A percentile compares a stretch with the other conserved stretches of the same genome.
phyloP scores from a whole-genome alignment of 2,329 filamentous ascomycete species.

The Boeremia exigua region DNA sequence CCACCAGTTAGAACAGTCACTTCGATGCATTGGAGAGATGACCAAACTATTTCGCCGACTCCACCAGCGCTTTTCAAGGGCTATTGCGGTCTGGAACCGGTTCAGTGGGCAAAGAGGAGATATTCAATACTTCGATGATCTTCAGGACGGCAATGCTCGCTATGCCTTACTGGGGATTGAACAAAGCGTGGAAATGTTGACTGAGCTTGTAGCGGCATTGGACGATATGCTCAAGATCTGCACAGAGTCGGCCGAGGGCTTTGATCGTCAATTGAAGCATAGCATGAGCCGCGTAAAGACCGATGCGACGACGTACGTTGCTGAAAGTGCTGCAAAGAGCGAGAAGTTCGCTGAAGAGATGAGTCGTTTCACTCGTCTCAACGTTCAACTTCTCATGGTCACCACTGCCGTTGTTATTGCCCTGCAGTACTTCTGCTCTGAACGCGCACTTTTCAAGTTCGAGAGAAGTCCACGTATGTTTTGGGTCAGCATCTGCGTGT shows the following conservation, averaged over 20 bases:
- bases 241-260: not conserved
- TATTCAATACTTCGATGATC: not conserved
- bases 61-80: not conserved
- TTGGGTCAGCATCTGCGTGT: not conserved
- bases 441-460: not conserved
- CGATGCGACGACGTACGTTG: not conserved
- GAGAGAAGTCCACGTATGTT: not conserved
- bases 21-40: not conserved
- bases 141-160: not conserved
- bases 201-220: not conserved
- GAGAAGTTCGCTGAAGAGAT: not conserved
- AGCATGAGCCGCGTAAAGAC: not conserved
- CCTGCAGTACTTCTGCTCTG: not conserved
- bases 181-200: not conserved
- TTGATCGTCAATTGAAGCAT: not conserved
- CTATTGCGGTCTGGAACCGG: not conserved
- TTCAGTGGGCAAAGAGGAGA: not conserved
- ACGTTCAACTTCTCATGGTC: not conserved
- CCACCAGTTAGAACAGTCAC: not conserved
- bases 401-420: not conserved
- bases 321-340: not conserved
- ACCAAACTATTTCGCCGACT: not conserved
- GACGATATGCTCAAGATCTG: not conserved
- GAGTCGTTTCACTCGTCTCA: not conserved
- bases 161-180: not conserved